Evolutionary conservation across 495 filamentous ascomycete species (phyloP).

Genomic region (Letharia lupina): DNA sequence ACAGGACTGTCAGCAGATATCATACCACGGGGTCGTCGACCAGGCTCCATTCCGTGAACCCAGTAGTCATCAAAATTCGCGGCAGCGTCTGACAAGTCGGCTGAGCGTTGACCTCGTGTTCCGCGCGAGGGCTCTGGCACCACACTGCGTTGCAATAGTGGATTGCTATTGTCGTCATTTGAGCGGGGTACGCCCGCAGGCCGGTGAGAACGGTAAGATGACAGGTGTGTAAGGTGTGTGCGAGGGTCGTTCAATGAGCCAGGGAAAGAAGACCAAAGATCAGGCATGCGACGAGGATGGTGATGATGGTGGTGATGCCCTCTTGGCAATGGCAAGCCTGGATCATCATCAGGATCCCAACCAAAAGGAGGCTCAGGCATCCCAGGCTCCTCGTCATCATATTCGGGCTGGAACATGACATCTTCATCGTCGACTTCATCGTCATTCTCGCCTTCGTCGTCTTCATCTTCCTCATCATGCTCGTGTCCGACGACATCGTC

Average conservation of each 20-base stretch:
- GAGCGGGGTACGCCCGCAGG: slow-evolving; percentile 40
- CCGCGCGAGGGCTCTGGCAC: slow-evolving; percentile 25
- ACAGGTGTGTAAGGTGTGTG: slow-evolving; percentile 20
- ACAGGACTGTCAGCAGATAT: slow-evolving; percentile 52
- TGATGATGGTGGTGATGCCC: slow-evolving; percentile 43
- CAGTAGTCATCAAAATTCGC: slow-evolving; percentile 46
- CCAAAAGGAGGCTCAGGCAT: slow-evolving; percentile 41
- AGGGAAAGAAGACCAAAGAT: slow-evolving; percentile 31
- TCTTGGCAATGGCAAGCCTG: slow-evolving; percentile 32
- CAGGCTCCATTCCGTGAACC: slow-evolving; percentile 47
- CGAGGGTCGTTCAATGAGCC: slow-evolving; percentile 25
- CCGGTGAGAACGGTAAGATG: slow-evolving; percentile 48
- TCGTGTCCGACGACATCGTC: slow-evolving; percentile 63
- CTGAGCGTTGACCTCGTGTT: slow-evolving; percentile 11
- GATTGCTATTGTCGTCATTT: slow-evolving; percentile 74
- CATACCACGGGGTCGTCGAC: slow-evolving; percentile 35
- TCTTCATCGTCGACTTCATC: slow-evolving; percentile 64
- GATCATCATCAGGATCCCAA: slow-evolving; percentile 45
- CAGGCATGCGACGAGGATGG: slow-evolving; percentile 21
- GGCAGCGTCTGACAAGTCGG: slow-evolving; percentile 17
- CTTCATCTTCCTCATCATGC: slow-evolving; percentile 44
- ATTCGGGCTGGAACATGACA: slow-evolving; percentile 45
- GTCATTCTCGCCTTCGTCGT: slow-evolving; percentile 54
- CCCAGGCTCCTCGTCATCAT: slow-evolving; percentile 43
- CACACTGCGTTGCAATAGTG: slow-evolving; percentile 49